Evolutionary conservation across 2,329 filamentous ascomycete genomes (phyloP).

Genomic region (Fusarium miscanthi): DNA sequence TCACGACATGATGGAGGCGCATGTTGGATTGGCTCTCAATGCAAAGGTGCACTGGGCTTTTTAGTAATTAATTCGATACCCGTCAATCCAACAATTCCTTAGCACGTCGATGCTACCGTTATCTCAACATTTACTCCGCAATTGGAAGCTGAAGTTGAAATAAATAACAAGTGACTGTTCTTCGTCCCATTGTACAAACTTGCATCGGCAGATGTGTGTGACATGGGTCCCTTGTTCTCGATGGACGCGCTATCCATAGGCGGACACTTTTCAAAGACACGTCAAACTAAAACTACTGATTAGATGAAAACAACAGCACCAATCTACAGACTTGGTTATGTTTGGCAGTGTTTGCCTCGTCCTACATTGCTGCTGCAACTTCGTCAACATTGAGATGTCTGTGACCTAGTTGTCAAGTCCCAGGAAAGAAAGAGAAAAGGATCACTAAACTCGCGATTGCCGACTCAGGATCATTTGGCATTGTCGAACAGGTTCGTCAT

Average conservation of each 20-base stretch:
- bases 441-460: slow-evolving; percentile 5
- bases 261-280: background rate
- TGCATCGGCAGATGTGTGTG: slow-evolving; percentile 23
- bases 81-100: slow-evolving; percentile 44
- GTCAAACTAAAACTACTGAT: background rate
- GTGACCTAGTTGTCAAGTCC: too few species aligned
- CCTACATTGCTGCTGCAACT: background rate
- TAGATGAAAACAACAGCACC: background rate
- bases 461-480: slow-evolving; percentile 13
- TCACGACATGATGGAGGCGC: slow-evolving; percentile 35
- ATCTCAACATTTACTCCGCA: background rate
- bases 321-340: background rate
- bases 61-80: slow-evolving; percentile 48
- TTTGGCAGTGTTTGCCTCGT: background rate
- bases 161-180: background rate
- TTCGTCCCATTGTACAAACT: background rate
- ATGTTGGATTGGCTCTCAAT: slow-evolving; percentile 42
- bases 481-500: background rate
- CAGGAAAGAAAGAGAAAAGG: background rate
- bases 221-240: background rate
- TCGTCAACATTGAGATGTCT: background rate
- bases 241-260: background rate
- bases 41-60: slow-evolving; percentile 43
- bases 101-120: background rate
- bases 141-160: background rate